These are phyloP conservation scores for Jatropha multifida DNA, from an alignment of 441 rosid genomes.

Conservation along the genomic window DNA sequence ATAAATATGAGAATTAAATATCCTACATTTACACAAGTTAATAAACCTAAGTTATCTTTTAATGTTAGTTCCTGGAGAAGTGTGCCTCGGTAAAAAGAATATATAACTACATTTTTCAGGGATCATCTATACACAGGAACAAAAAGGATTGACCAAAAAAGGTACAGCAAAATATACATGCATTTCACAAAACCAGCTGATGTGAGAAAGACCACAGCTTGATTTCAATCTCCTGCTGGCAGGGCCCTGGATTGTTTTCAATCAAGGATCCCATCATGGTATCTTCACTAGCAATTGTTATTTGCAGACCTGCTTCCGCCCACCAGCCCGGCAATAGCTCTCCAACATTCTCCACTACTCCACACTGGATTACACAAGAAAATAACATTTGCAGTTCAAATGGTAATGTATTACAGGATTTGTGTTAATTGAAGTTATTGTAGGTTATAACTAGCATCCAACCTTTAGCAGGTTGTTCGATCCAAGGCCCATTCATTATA, in stretches of 20 bases:
- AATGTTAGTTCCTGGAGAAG: neutral
- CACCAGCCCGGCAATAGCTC: conserved; percentile 46
- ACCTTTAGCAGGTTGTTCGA: conserved; percentile 84
- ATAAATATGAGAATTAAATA: neutral
- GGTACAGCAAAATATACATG: neutral
- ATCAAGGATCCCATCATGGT: neutral
- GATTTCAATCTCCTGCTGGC: neutral
- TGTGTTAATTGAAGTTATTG: neutral
- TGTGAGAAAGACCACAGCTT: neutral
- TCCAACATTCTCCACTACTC: conserved; percentile 78
- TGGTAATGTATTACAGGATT: neutral
- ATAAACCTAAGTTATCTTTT: neutral
- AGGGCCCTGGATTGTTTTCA: neutral
- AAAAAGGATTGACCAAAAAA: neutral
- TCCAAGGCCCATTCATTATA: conserved; percentile 99
- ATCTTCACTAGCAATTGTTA: conserved; percentile 7
- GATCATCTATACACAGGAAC: conserved; percentile 1
- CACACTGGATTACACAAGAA: conserved; percentile 45
- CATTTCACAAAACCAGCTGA: neutral
- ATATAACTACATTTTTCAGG: neutral
- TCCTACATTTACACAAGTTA: neutral
- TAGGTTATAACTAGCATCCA: neutral
- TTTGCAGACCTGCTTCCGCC: conserved; percentile 42
- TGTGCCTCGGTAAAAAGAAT: neutral
- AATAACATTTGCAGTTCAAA: neutral